Conservation (phyloP, 2,329 filamentous ascomycete genomes). For the Ascosphaera acerosa region DNA sequence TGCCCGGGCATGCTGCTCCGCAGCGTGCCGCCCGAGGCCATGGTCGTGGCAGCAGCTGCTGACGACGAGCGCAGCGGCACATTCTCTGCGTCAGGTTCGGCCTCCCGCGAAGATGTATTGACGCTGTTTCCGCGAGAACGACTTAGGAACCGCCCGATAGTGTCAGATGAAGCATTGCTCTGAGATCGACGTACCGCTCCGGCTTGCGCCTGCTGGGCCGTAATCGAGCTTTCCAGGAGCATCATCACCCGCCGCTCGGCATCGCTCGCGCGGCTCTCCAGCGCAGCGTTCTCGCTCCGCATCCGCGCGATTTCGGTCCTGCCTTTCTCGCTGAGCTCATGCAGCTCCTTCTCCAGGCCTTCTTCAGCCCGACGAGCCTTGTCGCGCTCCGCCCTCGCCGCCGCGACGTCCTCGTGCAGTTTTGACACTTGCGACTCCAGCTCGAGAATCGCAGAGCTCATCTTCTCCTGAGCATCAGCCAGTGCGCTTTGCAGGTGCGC, state of each 20-base stretch:
- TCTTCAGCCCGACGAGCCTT: conserved; percentile 31
- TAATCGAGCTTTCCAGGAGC: conserved; percentile 66
- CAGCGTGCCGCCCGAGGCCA: not conserved
- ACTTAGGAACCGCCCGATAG: conserved; percentile 8
- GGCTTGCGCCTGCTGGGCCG: not conserved
- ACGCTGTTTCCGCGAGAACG: conserved; percentile 1
- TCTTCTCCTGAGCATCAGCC: conserved; percentile 39
- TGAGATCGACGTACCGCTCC: conserved; percentile 19
- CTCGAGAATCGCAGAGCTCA: conserved; percentile 36
- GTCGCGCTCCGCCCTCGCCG: conserved; percentile 43
- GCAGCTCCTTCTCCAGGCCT: conserved; percentile 31
- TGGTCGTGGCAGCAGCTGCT: not conserved
- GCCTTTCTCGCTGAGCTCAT: conserved; percentile 26
- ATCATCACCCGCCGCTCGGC: conserved; percentile 84
- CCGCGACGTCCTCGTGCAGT: conserved; percentile 43
- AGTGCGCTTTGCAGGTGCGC: conserved; percentile 41
- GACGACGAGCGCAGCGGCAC: not conserved
- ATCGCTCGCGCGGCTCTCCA: conserved; percentile 66
- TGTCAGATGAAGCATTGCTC: conserved; percentile 28
- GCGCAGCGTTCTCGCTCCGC: conserved; percentile 51
- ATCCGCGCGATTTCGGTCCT: conserved; percentile 53
- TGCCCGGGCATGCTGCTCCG: not conserved
- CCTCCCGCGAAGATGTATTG: not conserved
- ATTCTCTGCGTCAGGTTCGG: not conserved
- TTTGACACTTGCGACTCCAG: conserved; percentile 46